phyloP scores from a whole-genome alignment of 306 rosid species.

The Oxytropis ochrocephala region DNA sequence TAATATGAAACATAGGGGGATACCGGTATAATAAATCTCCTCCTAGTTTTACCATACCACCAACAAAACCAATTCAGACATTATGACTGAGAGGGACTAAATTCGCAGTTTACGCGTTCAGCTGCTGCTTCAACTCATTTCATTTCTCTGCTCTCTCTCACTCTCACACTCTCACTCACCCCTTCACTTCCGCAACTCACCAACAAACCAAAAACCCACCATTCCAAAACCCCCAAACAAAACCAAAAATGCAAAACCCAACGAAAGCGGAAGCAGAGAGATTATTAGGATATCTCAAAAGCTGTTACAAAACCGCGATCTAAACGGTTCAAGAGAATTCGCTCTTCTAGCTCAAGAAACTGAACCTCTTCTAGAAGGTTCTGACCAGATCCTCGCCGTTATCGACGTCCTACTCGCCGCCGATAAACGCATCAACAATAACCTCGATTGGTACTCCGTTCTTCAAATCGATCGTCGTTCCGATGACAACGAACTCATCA shows the following conservation, averaged over 20 bases:
- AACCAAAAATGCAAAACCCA: slow-evolving; percentile 21
- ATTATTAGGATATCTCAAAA: slow-evolving; percentile 67
- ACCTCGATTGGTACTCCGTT: slow-evolving; percentile 81
- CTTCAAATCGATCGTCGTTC: slow-evolving; percentile 66
- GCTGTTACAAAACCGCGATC: slow-evolving; percentile 71
- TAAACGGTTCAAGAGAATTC: slow-evolving; percentile 65
- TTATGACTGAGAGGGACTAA: too few species aligned
- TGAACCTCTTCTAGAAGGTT: slow-evolving; percentile 81
- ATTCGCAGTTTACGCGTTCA: not conserved
- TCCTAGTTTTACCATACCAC: too few species aligned
- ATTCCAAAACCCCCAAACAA: not conserved
- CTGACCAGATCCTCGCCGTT: slow-evolving; percentile 94
- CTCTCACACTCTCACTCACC: too few species aligned
- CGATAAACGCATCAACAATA: slow-evolving; percentile 68
- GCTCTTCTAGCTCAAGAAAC: slow-evolving; percentile 83
- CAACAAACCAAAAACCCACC: not conserved
- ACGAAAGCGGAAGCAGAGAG: slow-evolving; percentile 72
- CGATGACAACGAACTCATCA: slow-evolving; percentile 61
- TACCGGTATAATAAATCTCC: too few species aligned
- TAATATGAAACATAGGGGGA: too few species aligned
- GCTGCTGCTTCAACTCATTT: not conserved
- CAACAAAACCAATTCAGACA: not conserved
- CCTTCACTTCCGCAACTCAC: not conserved
- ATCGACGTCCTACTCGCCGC: slow-evolving; percentile 70
- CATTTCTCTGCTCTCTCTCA: not conserved